These are phyloP conservation scores for Annulohypoxylon truncatum DNA, from an alignment of 2,329 filamentous ascomycete species.

Conservation along the genomic window DNA sequence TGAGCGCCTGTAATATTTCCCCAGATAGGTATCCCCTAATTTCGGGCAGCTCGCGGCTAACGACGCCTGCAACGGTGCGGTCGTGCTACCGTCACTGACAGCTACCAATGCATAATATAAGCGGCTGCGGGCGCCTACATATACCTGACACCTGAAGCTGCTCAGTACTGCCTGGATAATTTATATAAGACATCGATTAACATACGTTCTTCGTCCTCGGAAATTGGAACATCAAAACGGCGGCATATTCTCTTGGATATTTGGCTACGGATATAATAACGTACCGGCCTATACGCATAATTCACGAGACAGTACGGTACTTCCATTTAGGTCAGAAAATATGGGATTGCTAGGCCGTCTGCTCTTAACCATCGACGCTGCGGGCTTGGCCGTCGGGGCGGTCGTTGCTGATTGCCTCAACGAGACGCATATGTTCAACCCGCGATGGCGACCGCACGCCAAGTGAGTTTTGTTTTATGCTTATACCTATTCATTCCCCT, in stretches of 20 bases:
- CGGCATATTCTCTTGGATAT: neutral
- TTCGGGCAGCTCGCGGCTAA: neutral
- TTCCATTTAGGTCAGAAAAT: neutral
- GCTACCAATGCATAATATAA: neutral
- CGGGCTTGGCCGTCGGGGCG: slow-evolving; percentile 30
- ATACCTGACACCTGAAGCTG: neutral
- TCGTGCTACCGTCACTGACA: slow-evolving; percentile 8
- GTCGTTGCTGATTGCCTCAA: slow-evolving; percentile 32
- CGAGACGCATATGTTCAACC: slow-evolving; percentile 40
- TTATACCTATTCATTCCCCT: neutral
- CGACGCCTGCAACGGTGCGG: neutral
- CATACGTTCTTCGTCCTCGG: neutral
- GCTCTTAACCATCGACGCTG: slow-evolving; percentile 32
- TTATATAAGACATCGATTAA: neutral
- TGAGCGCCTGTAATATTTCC: neutral
- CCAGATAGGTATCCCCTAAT: neutral
- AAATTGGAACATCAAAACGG: neutral
- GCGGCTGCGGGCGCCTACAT: neutral
- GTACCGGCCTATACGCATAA: too few relatives aligned
- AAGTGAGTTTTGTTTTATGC: slow-evolving; percentile 24
- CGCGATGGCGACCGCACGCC: slow-evolving; percentile 35
- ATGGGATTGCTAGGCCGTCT: slow-evolving; percentile 32
- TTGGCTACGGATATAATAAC: neutral
- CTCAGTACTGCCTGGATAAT: neutral
- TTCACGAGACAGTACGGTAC: neutral